Evolutionary conservation across 1,139 yeast genomes (phyloP).

Genomic region (Blastobotrys malaysiensis): DNA sequence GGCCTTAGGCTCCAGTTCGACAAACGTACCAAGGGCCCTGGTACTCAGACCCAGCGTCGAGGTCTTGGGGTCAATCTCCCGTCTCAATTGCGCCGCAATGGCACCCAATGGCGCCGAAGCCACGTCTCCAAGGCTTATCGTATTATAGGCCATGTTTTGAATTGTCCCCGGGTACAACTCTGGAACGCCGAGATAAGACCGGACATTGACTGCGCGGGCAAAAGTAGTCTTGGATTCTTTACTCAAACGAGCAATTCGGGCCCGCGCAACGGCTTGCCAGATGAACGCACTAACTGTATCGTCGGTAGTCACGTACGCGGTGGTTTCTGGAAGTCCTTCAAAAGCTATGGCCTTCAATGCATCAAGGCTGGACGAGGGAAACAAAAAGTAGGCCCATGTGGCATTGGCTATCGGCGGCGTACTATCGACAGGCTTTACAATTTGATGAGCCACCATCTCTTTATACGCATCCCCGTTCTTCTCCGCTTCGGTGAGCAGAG

Average conservation of each 20-base stretch:
- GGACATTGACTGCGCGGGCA: conserved; percentile 17
- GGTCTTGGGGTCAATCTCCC: conserved; percentile 10
- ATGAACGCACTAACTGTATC: conserved; percentile 17
- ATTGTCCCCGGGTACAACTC: conserved; percentile 16
- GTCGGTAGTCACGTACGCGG: conserved; percentile 16
- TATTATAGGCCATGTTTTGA: conserved; percentile 15
- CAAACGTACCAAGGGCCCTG: conserved; percentile 11
- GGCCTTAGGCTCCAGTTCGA: conserved; percentile 7
- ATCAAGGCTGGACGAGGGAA: conserved; percentile 3
- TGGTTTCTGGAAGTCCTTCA: background rate
- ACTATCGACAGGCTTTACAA: background rate
- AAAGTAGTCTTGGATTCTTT: conserved; percentile 1
- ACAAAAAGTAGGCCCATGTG: conserved; percentile 14
- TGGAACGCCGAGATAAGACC: conserved; percentile 11
- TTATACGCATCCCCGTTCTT: conserved; percentile 4
- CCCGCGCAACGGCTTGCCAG: conserved; percentile 14
- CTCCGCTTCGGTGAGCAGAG: conserved; percentile 2
- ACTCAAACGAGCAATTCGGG: conserved; percentile 12
- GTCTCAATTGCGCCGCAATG: conserved; percentile 15
- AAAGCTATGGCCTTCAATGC: conserved; percentile 10
- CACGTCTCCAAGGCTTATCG: conserved; percentile 3
- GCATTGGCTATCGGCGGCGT: background rate
- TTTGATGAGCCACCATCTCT: conserved; percentile 5
- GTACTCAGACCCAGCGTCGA: conserved; percentile 6
- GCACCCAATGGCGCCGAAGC: conserved; percentile 12